Percentiles rank a stretch among this genome's conserved stretches.
These are phyloP conservation scores for Candida nitratophila DNA, from an alignment of 805 yeast species.

Conservation along the genomic window DNA sequence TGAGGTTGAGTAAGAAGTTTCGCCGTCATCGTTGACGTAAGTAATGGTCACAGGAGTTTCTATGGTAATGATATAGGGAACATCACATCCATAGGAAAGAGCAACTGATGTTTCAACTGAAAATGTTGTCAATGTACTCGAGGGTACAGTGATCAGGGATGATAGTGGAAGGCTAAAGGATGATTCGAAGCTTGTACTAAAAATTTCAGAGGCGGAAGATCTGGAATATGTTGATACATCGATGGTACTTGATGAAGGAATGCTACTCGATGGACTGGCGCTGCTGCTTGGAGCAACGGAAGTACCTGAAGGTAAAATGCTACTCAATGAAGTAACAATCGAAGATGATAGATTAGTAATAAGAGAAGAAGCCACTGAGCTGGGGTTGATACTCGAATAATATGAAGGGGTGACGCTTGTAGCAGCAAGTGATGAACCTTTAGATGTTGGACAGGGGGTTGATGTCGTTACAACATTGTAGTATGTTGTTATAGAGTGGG, in stretches of 20 bases:
- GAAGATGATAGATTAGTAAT: too few species aligned
- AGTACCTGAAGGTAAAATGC: too few species aligned
- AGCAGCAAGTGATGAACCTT: not conserved
- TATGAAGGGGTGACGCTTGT: not conserved
- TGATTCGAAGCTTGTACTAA: too few species aligned
- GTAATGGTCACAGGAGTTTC: not conserved
- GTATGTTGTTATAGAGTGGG: not conserved
- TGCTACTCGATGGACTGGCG: too few species aligned
- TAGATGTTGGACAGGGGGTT: not conserved
- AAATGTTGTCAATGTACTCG: not conserved
- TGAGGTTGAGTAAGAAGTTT: not conserved
- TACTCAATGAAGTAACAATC: too few species aligned
- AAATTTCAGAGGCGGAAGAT: too few species aligned
- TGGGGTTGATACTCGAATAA: slow-evolving; percentile 2
- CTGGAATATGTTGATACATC: too few species aligned
- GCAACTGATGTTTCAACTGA: too few species aligned
- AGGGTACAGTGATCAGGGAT: not conserved
- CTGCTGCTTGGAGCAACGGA: too few species aligned
- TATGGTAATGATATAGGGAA: not conserved
- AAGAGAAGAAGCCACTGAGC: not conserved
- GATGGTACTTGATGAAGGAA: not conserved
- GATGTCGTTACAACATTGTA: not conserved
- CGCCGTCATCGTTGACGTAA: not conserved
- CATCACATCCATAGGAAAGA: not conserved
- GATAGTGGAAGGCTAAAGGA: not conserved